phyloP scores from a whole-genome alignment of 2,329 filamentous ascomycete genomes.

The Westerdykella aurantiaca region DNA sequence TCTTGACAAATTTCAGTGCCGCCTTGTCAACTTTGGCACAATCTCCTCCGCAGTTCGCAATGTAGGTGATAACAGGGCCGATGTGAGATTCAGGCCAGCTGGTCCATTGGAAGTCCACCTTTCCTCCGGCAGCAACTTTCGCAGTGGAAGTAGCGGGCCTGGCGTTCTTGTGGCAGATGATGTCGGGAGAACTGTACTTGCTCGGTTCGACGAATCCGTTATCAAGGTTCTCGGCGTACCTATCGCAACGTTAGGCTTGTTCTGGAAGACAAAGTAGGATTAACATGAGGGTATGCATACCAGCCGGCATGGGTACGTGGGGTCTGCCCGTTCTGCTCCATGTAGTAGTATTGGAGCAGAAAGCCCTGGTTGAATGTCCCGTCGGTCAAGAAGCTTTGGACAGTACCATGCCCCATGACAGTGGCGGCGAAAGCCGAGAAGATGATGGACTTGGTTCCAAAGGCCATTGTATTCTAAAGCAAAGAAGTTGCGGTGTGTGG shows the following conservation, averaged over 20 bases:
- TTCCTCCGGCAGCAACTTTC: conserved; percentile 55
- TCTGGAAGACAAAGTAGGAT: conserved; percentile 45
- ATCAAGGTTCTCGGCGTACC: conserved; percentile 33
- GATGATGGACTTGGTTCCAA: conserved; percentile 11
- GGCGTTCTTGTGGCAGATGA: conserved; percentile 58
- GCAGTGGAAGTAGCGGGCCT: conserved; percentile 48
- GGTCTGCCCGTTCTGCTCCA: conserved; percentile 18
- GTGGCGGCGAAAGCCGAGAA: conserved; percentile 35
- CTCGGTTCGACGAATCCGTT: conserved; percentile 32
- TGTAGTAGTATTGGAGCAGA: conserved; percentile 40
- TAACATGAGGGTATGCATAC: conserved; percentile 48
- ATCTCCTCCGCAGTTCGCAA: conserved; percentile 31
- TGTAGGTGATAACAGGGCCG: conserved; percentile 38
- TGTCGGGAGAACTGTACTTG: conserved; percentile 32
- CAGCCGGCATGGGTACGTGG: conserved; percentile 42
- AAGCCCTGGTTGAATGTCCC: conserved; percentile 44
- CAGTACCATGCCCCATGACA: conserved; percentile 44
- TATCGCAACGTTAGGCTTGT: conserved; percentile 38
- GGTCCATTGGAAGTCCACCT: conserved; percentile 51
- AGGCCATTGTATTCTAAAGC: conserved; percentile 5
- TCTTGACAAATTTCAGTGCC: conserved; percentile 36
- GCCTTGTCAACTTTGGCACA: conserved; percentile 31
- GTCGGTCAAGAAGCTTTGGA: conserved; percentile 43
- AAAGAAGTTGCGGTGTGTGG: neutral
- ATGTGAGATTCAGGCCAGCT: conserved; percentile 34